These are phyloP conservation scores for Inga oerstediana DNA, from an alignment of 306 rosid genomes.

Conservation along the genomic window DNA sequence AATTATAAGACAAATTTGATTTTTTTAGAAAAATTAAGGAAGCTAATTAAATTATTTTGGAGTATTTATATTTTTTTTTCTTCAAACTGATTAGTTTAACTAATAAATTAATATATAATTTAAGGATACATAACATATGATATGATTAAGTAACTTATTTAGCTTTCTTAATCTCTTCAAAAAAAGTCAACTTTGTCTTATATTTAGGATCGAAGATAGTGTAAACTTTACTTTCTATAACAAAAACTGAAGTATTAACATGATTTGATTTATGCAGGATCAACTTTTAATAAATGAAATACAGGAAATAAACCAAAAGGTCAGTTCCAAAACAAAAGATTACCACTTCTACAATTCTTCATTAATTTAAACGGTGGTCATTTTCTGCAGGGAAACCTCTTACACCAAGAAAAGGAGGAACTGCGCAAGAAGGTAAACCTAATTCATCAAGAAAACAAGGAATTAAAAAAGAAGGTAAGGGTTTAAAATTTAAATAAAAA, in stretches of 20 bases:
- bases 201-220: no score
- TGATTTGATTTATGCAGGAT: slow-evolving; percentile 43
- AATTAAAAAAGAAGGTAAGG: slow-evolving; percentile 52
- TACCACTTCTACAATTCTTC: slow-evolving; percentile 4
- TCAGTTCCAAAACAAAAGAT: slow-evolving; percentile 37
- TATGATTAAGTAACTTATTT: no score
- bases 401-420: slow-evolving; percentile 59
- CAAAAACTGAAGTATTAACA: slow-evolving; percentile 11
- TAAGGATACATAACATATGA: no score
- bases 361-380: background rate
- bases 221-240: background rate
- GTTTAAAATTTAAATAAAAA: slow-evolving; percentile 19
- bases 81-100: no score
- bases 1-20: no score
- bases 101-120: no score
- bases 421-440: slow-evolving; percentile 60
- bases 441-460: slow-evolving; percentile 57
- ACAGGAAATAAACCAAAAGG: slow-evolving; percentile 66
- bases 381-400: slow-evolving; percentile 52
- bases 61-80: no score
- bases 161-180: no score
- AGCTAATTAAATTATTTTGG: no score
- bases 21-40: no score
- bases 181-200: no score
- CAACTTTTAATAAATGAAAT: slow-evolving; percentile 56